Conservation (phyloP, 176 grass and related monocot species). For the Oryza glaberrima region DNA sequence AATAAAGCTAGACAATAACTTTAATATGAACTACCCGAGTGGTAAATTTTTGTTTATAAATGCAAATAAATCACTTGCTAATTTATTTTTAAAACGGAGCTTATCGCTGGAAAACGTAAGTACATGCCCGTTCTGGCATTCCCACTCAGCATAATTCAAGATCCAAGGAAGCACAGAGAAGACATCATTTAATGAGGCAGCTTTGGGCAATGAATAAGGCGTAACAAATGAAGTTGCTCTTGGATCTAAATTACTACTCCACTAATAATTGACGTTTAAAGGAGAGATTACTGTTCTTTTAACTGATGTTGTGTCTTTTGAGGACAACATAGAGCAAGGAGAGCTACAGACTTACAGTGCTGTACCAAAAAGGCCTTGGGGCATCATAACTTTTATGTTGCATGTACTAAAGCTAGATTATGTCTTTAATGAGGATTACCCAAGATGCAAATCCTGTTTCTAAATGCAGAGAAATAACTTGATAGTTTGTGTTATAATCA, state of each 20-base stretch:
- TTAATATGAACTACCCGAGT: not conserved
- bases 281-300: not conserved
- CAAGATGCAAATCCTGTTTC: not conserved
- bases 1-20: not conserved
- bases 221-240: not conserved
- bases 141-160: not conserved
- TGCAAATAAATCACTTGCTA: not conserved
- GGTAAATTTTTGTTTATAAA: not conserved
- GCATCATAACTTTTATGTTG: not conserved
- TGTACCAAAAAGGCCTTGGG: not conserved
- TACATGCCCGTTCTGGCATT: not conserved
- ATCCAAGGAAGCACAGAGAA: constrained; percentile 23
- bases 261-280: not conserved
- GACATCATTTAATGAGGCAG: constrained; percentile 22
- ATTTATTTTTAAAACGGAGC: not conserved
- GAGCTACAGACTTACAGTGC: not conserved
- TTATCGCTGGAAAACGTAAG: not conserved
- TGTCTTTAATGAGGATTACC: not conserved
- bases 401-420: not conserved
- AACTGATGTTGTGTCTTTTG: not conserved
- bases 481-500: not conserved
- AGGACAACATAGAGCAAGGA: not conserved
- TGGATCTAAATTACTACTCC: not conserved
- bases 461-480: not conserved
- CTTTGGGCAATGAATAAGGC: constrained; percentile 16